Percentiles rank a stretch among this genome's conserved stretches.
Conservation (phyloP, 352 stramenopile species). For the Elongisporangium senticosum region DNA sequence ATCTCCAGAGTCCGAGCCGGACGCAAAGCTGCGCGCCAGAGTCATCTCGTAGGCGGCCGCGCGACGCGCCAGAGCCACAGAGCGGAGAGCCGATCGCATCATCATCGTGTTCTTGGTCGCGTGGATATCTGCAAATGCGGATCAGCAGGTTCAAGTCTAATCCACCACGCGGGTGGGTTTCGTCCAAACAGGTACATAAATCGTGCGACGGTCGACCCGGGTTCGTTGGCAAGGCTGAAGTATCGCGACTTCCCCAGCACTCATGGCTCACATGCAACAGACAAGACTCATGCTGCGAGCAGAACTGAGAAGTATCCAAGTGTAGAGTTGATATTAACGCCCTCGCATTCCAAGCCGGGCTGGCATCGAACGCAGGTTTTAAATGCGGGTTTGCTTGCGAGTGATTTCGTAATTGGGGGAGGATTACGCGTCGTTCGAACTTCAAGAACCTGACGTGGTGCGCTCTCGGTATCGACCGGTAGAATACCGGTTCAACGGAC, state of each 20-base stretch:
- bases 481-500: neutral
- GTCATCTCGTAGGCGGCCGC: neutral
- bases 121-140: neutral
- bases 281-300: too few relatives aligned
- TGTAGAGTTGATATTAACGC: neutral
- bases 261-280: too few relatives aligned
- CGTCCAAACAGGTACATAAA: neutral
- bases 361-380: neutral
- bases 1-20: slow-evolving; percentile 23
- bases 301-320: neutral
- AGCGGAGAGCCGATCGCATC: slow-evolving; percentile 2
- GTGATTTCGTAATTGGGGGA: neutral
- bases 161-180: neutral
- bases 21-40: slow-evolving; percentile 15
- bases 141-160: neutral
- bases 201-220: too few relatives aligned
- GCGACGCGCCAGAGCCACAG: slow-evolving; percentile 1
- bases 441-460: slow-evolving; percentile 1
- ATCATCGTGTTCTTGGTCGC: neutral
- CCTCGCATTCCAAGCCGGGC: neutral
- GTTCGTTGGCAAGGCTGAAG: neutral
- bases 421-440: neutral
- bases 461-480: neutral
- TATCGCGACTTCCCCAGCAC: too few relatives aligned
- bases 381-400: neutral